phyloP scores from a whole-genome alignment of 768 basidiomycete genomes.

The Agrocybe pediades region DNA sequence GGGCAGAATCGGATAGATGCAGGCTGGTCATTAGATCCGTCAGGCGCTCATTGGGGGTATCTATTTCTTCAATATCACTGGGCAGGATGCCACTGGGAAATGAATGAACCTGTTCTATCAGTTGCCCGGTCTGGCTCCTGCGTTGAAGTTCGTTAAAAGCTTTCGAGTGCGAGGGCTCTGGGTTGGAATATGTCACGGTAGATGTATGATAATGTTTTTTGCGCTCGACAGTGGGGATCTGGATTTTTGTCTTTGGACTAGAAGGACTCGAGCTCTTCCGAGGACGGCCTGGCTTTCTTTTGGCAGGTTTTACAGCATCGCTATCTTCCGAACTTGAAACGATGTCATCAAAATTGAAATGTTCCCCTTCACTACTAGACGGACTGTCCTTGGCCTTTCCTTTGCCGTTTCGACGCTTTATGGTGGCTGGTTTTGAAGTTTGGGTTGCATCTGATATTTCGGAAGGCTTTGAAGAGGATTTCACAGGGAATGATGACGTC shows the following conservation, averaged over 20 bases:
- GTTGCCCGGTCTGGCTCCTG: not conserved
- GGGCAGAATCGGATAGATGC: constrained; percentile 2
- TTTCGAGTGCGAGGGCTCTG: too few species aligned
- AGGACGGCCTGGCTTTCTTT: constrained; percentile 14
- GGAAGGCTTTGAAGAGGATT: not conserved
- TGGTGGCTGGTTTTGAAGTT: not conserved
- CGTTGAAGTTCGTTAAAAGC: not conserved
- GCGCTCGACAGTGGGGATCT: not conserved
- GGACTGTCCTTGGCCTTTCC: not conserved
- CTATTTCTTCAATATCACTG: too few species aligned
- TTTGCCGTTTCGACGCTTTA: not conserved
- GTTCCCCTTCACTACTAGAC: constrained; percentile 27
- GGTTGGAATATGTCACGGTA: not conserved
- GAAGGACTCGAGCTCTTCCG: not conserved
- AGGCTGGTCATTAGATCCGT: constrained; percentile 8
- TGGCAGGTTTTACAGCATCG: not conserved
- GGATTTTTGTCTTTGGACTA: not conserved
- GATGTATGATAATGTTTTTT: not conserved
- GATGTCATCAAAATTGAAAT: too few species aligned
- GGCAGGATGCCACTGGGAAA: not conserved
- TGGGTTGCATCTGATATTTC: not conserved
- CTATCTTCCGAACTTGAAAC: constrained; percentile 13
- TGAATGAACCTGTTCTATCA: not conserved
- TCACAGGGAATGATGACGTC: constrained; percentile 3
- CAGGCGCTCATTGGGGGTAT: too few species aligned